Evolutionary conservation across 2,329 filamentous ascomycete species (phyloP).

Genomic region (Paecilomyces dactylethromorphus): DNA sequence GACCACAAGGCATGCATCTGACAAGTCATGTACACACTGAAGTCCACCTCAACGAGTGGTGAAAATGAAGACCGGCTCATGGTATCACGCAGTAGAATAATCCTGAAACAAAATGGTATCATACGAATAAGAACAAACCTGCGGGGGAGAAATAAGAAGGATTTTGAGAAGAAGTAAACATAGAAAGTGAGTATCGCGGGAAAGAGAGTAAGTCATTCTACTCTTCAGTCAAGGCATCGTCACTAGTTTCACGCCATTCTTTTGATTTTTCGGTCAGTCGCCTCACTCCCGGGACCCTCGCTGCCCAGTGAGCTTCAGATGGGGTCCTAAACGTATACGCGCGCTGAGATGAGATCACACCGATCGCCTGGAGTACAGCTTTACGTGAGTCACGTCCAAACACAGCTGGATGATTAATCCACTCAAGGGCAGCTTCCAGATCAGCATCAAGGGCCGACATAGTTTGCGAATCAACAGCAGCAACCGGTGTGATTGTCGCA

Average conservation of each 20-base stretch:
- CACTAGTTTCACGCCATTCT: constrained; percentile 84
- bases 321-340: constrained; percentile 90
- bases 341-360: constrained; percentile 89
- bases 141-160: constrained; percentile 5
- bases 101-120: constrained; percentile 35
- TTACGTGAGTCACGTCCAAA: constrained; percentile 93
- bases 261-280: constrained; percentile 74
- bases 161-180: constrained; percentile 4
- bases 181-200: constrained; percentile 4
- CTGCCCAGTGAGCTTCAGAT: constrained; percentile 84
- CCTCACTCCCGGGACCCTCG: constrained; percentile 73
- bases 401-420: constrained; percentile 94
- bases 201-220: constrained; percentile 11
- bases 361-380: constrained; percentile 90
- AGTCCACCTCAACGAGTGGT: not conserved
- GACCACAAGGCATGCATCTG: not conserved
- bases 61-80: not conserved
- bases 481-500: constrained; percentile 47
- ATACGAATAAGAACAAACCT: constrained; percentile 19
- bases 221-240: constrained; percentile 60
- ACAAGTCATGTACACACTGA: not conserved
- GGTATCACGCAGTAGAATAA: not conserved
- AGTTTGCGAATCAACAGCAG: constrained; percentile 75
- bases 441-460: constrained; percentile 86
- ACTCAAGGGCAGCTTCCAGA: constrained; percentile 83